Evolutionary conservation across 1,139 yeast genomes (phyloP).

Genomic region (Geotrichum restrictum): DNA sequence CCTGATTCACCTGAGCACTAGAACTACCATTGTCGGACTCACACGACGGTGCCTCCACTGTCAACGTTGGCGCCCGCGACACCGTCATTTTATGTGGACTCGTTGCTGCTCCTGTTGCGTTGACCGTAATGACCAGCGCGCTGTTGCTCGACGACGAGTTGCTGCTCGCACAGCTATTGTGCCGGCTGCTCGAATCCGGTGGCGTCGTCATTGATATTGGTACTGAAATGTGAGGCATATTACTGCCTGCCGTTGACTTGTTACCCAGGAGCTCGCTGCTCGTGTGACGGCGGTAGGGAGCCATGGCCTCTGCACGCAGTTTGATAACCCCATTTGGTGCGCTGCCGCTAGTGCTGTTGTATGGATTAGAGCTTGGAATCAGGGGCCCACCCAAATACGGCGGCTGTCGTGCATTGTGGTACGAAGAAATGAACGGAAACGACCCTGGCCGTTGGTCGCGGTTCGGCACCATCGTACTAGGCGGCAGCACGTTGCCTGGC

Average conservation of each 20-base stretch:
- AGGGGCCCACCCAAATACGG: slow-evolving; percentile 10
- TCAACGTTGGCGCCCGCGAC: slow-evolving; percentile 2
- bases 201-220: slow-evolving; percentile 14
- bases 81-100: too few species aligned
- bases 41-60: slow-evolving; percentile 8
- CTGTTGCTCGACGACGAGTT: slow-evolving; percentile 9
- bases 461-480: slow-evolving; percentile 22
- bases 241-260: background rate
- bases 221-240: background rate
- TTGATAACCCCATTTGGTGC: slow-evolving; percentile 8
- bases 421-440: slow-evolving; percentile 28
- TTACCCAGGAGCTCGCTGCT: slow-evolving; percentile 16
- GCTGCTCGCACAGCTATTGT: slow-evolving; percentile 22
- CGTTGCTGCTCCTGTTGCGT: too few species aligned
- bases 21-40: slow-evolving; percentile 1
- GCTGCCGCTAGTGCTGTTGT: background rate
- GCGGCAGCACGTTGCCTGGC: slow-evolving; percentile 2
- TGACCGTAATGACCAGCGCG: background rate
- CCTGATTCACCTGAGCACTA: too few species aligned
- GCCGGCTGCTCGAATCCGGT: slow-evolving; percentile 16
- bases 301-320: slow-evolving; percentile 18
- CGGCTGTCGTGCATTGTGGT: slow-evolving; percentile 17
- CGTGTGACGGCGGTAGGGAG: slow-evolving; percentile 21
- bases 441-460: slow-evolving; percentile 36
- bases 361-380: slow-evolving; percentile 23